Evolutionary conservation across 1,139 yeast genomes (phyloP).

Genomic region (Lodderomyces elongisporus): DNA sequence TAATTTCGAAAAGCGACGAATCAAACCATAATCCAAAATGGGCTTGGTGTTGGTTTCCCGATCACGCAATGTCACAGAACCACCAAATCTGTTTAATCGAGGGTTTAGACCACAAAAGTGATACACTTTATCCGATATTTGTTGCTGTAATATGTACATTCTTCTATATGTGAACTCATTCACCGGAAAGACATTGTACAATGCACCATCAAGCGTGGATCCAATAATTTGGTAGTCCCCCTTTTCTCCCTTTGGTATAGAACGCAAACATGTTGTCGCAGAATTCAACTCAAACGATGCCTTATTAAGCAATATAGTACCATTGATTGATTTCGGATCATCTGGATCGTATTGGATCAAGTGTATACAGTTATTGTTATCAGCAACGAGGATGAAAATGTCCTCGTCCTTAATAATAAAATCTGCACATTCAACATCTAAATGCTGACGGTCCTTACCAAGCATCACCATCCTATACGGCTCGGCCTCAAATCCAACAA

Average conservation of each 20-base stretch:
- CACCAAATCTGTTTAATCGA: constrained; percentile 57
- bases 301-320: constrained; percentile 67
- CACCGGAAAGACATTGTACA: constrained; percentile 71
- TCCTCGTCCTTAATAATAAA: constrained; percentile 70
- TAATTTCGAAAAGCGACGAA: constrained; percentile 48
- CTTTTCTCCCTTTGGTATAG: constrained; percentile 44
- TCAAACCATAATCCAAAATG: constrained; percentile 55
- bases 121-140: constrained; percentile 67
- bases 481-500: constrained; percentile 90
- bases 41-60: constrained; percentile 44
- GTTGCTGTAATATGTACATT: constrained; percentile 83
- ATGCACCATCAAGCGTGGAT: constrained; percentile 73
- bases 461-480: constrained; percentile 82
- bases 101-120: constrained; percentile 84
- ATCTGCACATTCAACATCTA: constrained; percentile 66
- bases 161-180: constrained; percentile 73
- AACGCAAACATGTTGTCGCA: constrained; percentile 52
- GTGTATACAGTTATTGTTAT: constrained; percentile 65
- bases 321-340: constrained; percentile 76
- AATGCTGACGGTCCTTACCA: constrained; percentile 65
- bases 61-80: constrained; percentile 14
- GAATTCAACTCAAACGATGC: constrained; percentile 70
- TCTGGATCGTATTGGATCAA: constrained; percentile 88
- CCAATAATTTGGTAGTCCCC: constrained; percentile 58
- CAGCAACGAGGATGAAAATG: constrained; percentile 64